Evolutionary conservation across 2,329 filamentous ascomycete genomes (phyloP), one percentile per base, ranked within the genome.

Genomic region (Didymella sp.): DNA sequence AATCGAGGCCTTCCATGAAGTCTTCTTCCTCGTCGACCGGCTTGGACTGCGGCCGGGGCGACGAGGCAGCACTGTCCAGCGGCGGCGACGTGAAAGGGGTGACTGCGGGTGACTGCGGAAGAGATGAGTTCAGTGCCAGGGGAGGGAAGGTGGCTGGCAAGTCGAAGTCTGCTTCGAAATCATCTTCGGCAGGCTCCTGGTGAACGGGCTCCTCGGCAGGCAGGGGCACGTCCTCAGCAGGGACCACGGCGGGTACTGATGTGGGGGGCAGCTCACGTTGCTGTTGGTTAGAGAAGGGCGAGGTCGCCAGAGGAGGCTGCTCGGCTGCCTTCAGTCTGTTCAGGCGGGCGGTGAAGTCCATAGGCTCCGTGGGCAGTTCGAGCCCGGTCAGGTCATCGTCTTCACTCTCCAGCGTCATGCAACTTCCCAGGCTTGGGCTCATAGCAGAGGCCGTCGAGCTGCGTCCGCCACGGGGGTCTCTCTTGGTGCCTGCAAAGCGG

Each of bases 311-410:
- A 9, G 64, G 60, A 19, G 61, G 33, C 19, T 64, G 60, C 46
- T 81, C 79, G 19, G 77, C 74, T 46, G 80, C 85, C 69, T 89
- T 87, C 59, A 90, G 84, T 70, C 87, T 88, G 67, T 89, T 88
- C 38, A 98, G 80, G 49, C 92, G 87, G 62, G 92, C 88, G 37
- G 86, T 85, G 69, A 98, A 90, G 75, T 96, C 88, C 49, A 99
- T 81, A 19, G 91, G 91, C 1, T 92, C 93, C 51, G 85, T 84
- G 0, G 95, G 95, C 17, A 98, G 82, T 19, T 96, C 81, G 13
- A 99, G 83, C n/a, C 94, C 94, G 59, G 95, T 91, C 58, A 98
- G 85, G 6, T 90, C 89, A 75, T 98, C 94, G 65, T 96, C 93
- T 72, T 97, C 94, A 71, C 93, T 98, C 79, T 97, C 95, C 9